Evolutionary conservation across 2,329 filamentous ascomycete genomes (phyloP), one percentile per base, ranked within the genome.

Genomic region (Penicillium brasilianum): DNA sequence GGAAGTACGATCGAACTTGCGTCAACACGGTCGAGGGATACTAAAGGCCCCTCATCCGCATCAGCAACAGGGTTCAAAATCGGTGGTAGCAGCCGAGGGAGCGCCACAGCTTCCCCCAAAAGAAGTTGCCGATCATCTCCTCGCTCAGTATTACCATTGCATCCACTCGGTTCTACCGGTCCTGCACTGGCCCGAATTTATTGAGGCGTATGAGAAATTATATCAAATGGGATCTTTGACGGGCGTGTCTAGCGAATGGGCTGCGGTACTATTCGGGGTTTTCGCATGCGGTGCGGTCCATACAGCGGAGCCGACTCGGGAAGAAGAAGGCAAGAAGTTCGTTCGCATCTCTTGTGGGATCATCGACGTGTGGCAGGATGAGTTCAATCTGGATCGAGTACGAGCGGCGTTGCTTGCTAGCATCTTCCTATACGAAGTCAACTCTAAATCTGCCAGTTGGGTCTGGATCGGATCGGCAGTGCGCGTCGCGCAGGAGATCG

Each of bases 151-250:
- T 76, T 90, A 91, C 69, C 82, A 85, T 41, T 90, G 89, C 7
- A 83, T 92, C 25, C 94, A 98, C 74, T 85, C 88, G 34, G 89
- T 91, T 75, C 89, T 93, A 67, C 95, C 95, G 0, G 88, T 97
- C 46, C 72, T 98, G 10, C 92, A 98, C 75, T 96, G 93, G 90
- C 91, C 92, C 1, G 90, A 86, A 0, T 96, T 98, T 70, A 83
- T 89, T 69, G 83, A 85, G 51, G 86, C 90, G 55, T 90, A 94
- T 62, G 91, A 96, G 59, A 84, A 87, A 9, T 82, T 96, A 7
- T 97, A 97, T 76, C 85, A 85, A 58, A 79, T 81, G 44, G 85
- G 87, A 4, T 85, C 84, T 46, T 81, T 90, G 18, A 81, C 85
- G 32, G 84, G 85, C 3, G 82, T 87, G 7, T 82, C 89, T 0